These are phyloP conservation scores for Juglanconis sp. DNA, from an alignment of 2,329 filamentous ascomycete genomes.

Conservation along the genomic window DNA sequence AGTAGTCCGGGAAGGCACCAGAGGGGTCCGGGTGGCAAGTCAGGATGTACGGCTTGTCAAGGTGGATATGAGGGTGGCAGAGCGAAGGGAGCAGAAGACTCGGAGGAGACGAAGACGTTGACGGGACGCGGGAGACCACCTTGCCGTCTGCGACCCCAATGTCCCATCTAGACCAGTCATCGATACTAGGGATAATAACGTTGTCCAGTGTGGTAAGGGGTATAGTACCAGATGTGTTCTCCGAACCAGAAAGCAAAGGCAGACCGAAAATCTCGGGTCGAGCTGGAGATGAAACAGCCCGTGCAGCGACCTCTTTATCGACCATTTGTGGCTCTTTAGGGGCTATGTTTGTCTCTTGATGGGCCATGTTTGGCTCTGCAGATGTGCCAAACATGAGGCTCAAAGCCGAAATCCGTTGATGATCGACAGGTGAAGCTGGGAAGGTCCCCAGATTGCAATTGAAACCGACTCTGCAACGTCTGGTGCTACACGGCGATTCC, in stretches of 20 bases:
- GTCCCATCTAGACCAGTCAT: slow-evolving; percentile 1
- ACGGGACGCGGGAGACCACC: not conserved
- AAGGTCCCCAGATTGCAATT: too few relatives aligned
- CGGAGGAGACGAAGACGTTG: slow-evolving; percentile 5
- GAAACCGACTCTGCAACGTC: too few relatives aligned
- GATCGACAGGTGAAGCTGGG: too few relatives aligned
- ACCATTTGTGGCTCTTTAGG: too few relatives aligned
- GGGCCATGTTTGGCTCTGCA: too few relatives aligned
- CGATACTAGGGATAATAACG: slow-evolving; percentile 7
- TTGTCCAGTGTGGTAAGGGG: not conserved
- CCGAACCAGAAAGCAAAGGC: not conserved
- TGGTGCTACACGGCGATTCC: too few relatives aligned
- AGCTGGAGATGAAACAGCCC: not conserved
- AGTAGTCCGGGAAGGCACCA: slow-evolving; percentile 49
- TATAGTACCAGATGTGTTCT: not conserved
- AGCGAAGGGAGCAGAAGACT: slow-evolving; percentile 40
- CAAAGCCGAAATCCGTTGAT: not conserved
- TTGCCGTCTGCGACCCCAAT: not conserved
- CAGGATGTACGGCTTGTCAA: slow-evolving; percentile 64
- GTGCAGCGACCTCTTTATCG: too few relatives aligned
- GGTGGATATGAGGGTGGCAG: slow-evolving; percentile 70
- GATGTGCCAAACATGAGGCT: too few relatives aligned
- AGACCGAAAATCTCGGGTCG: not conserved
- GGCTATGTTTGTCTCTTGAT: too few relatives aligned
- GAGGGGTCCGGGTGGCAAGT: slow-evolving; percentile 30